phyloP scores from a whole-genome alignment of 345 rosid species.

The Sonneratia caseolaris region DNA sequence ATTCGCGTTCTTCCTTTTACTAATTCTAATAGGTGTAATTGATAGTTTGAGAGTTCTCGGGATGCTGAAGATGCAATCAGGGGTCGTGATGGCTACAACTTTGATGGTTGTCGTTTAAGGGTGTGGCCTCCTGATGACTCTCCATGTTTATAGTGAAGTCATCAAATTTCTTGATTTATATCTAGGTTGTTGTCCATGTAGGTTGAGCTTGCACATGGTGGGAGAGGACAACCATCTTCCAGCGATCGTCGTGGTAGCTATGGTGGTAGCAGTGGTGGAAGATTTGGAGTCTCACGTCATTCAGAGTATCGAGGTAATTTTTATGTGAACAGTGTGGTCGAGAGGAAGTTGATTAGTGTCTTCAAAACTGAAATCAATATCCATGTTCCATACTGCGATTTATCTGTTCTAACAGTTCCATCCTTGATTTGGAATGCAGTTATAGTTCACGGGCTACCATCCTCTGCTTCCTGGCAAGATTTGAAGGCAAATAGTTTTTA shows the following conservation, averaged over 20 bases:
- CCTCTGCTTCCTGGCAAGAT: constrained; percentile 99
- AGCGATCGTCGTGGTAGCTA: constrained; percentile 58
- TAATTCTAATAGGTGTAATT: not conserved
- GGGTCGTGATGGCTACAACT: constrained; percentile 56
- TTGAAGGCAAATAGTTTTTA: constrained; percentile 48
- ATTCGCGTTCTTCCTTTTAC: not conserved
- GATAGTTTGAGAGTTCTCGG: constrained; percentile 37
- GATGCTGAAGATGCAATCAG: constrained; percentile 56
- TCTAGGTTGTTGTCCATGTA: constrained; percentile 20
- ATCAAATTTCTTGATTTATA: constrained; percentile 4
- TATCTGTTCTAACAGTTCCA: not conserved
- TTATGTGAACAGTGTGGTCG: not conserved
- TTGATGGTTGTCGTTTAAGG: constrained; percentile 46
- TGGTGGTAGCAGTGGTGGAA: constrained; percentile 23
- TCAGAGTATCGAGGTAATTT: constrained; percentile 85
- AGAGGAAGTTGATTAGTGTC: not conserved
- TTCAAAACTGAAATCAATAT: not conserved
- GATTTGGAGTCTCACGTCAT: constrained; percentile 65
- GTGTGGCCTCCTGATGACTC: constrained; percentile 15
- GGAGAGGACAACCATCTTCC: constrained; percentile 62
- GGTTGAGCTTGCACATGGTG: constrained; percentile 99
- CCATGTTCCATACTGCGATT: not conserved
- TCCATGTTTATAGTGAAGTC: not conserved
- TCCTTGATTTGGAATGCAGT: constrained; percentile 34
- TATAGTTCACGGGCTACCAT: constrained; percentile 69